Evolutionary conservation across 2,329 filamentous ascomycete species (phyloP).

Genomic region (Trichoderma brevicompactum): DNA sequence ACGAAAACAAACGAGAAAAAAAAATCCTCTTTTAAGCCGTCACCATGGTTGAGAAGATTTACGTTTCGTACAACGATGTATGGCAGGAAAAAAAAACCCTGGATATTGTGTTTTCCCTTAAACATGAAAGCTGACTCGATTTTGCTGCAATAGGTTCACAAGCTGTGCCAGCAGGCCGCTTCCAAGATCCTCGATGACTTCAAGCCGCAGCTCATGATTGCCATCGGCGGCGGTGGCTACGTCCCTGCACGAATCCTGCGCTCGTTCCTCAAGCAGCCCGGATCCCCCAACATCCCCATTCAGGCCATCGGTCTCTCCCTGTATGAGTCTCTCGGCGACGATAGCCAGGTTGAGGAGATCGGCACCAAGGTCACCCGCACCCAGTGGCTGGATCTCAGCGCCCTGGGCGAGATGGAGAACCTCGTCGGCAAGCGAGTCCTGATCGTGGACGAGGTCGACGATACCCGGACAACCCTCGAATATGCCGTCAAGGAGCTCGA

Average conservation of each 20-base stretch:
- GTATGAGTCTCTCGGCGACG: slow-evolving; percentile 79
- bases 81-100: slow-evolving; percentile 36
- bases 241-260: slow-evolving; percentile 95
- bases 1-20: neutral
- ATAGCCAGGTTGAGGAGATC: slow-evolving; percentile 65
- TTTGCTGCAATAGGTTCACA: slow-evolving; percentile 74
- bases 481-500: slow-evolving; percentile 91
- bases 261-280: slow-evolving; percentile 91
- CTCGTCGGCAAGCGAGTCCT: slow-evolving; percentile 88
- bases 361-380: slow-evolving; percentile 96
- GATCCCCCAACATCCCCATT: slow-evolving; percentile 93
- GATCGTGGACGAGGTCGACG: slow-evolving; percentile 94
- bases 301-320: slow-evolving; percentile 98
- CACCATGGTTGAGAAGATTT: slow-evolving; percentile 82
- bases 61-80: slow-evolving; percentile 92
- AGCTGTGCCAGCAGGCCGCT: slow-evolving; percentile 89
- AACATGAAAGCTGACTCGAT: neutral
- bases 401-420: slow-evolving; percentile 81
- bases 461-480: slow-evolving; percentile 91
- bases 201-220: slow-evolving; percentile 95
- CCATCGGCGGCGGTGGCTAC: slow-evolving; percentile 96
- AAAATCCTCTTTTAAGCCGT: slow-evolving; percentile 12
- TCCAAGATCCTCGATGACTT: slow-evolving; percentile 80
- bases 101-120: too few species aligned
- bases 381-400: slow-evolving; percentile 93